A percentile compares a stretch with the other conserved stretches of the same genome.
These are phyloP conservation scores for Rhizopus arrhizus DNA, from an alignment of 371 early-diverging fungal genomes.

Conservation along the genomic window DNA sequence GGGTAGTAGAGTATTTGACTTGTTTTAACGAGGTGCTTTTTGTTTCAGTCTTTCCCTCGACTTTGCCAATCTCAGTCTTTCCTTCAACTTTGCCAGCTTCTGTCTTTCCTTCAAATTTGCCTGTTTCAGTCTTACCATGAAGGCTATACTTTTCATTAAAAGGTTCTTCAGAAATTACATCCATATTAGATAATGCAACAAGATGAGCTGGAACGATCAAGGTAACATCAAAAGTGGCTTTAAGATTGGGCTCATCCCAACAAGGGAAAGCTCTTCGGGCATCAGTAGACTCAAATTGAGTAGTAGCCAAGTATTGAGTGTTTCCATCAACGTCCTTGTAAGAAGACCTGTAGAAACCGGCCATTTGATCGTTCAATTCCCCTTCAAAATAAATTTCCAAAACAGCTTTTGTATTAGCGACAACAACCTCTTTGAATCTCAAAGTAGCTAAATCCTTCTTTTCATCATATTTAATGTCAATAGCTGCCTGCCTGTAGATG, in stretches of 20 bases:
- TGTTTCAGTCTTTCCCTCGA: too few species aligned
- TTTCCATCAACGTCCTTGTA: slow-evolving; percentile 77
- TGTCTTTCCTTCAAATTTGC: too few species aligned
- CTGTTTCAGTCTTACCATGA: slow-evolving; percentile 22
- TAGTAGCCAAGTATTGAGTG: slow-evolving; percentile 77
- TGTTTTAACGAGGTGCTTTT: slow-evolving; percentile 43
- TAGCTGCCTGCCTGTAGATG: slow-evolving; percentile 61
- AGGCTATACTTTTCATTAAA: slow-evolving; percentile 34
- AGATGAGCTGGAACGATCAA: slow-evolving; percentile 71
- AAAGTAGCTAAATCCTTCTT: slow-evolving; percentile 74
- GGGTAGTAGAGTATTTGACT: slow-evolving; percentile 81
- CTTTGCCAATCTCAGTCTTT: too few species aligned
- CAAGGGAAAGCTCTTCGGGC: slow-evolving; percentile 92
- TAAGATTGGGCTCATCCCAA: slow-evolving; percentile 88
- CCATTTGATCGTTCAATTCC: slow-evolving; percentile 82
- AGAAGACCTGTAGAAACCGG: slow-evolving; percentile 85
- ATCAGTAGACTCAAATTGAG: slow-evolving; percentile 94
- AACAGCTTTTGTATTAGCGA: slow-evolving; percentile 67
- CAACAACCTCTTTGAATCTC: slow-evolving; percentile 66
- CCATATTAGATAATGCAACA: slow-evolving; percentile 89
- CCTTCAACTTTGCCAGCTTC: too few species aligned
- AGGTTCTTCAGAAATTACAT: slow-evolving; percentile 61
- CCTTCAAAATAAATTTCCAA: slow-evolving; percentile 75
- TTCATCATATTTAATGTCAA: slow-evolving; percentile 65
- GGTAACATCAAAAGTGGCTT: slow-evolving; percentile 89